Percentiles rank a stretch among this genome's conserved stretches.
Conservation (phyloP, 441 rosid species). For the Pelargonium australe region DNA sequence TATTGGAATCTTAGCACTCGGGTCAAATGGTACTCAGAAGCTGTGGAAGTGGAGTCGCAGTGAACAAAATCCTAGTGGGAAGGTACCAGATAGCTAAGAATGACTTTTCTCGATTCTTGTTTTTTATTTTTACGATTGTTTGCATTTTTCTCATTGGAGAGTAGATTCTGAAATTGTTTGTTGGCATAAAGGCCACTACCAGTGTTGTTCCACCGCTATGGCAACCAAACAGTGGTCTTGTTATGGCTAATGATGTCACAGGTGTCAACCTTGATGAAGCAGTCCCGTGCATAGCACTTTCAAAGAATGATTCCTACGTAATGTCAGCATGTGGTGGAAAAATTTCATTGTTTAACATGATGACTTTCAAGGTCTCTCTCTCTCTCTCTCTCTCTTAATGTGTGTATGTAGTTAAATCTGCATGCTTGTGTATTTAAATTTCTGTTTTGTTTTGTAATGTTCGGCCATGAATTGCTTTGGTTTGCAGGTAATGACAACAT, state of each 20-base stretch:
- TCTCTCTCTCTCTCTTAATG: slow-evolving; percentile 14
- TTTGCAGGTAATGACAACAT: slow-evolving; percentile 82
- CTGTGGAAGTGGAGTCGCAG: slow-evolving; percentile 72
- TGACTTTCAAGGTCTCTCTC: slow-evolving; percentile 63
- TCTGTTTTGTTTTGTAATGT: slow-evolving; percentile 6
- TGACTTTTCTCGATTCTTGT: slow-evolving; percentile 13
- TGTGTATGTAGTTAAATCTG: background rate
- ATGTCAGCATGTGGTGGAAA: slow-evolving; percentile 84
- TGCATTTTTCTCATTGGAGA: background rate
- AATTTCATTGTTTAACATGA: slow-evolving; percentile 75
- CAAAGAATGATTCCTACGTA: slow-evolving; percentile 80
- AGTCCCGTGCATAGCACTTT: slow-evolving; percentile 75
- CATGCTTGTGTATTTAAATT: slow-evolving; percentile 4
- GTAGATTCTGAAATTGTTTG: slow-evolving; percentile 4
- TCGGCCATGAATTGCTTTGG: slow-evolving; percentile 10
- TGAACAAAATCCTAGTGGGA: slow-evolving; percentile 35
- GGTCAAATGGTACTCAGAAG: slow-evolving; percentile 77
- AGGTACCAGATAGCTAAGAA: slow-evolving; percentile 41
- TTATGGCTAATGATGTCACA: slow-evolving; percentile 63
- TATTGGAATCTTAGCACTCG: slow-evolving; percentile 55
- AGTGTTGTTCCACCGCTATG: slow-evolving; percentile 55
- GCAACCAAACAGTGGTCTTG: slow-evolving; percentile 69
- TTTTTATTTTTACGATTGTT: background rate
- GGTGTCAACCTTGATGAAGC: slow-evolving; percentile 66
- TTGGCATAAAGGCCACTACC: slow-evolving; percentile 46